Base-by-base conservation (phyloP, 768 basidiomycete species). In the Cubamyces lactineus region DNA sequence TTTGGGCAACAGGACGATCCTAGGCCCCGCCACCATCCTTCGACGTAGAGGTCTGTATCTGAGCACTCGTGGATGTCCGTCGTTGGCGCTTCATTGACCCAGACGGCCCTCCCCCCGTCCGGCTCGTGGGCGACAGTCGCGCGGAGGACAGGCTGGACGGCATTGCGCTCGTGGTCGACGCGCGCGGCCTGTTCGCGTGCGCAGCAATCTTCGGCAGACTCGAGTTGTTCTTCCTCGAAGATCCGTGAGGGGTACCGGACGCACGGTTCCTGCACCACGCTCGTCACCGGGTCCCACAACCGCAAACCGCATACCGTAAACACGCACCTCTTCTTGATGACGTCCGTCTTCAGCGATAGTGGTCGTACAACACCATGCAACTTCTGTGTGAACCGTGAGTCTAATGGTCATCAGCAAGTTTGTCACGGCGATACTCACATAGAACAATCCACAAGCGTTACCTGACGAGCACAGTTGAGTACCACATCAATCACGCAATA, bases 361-460 rank as follows among this genome's bases (percentile, higher is more conserved):
- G 96, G 96, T 56, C 96, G 85, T 6, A 95, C 92, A 52, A 98
- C 95, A 49, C 94, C 94, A 70, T 98, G 96, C 41, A 98, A 78
- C 87, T 98, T 98, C 92, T 96, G 63, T 17, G 46, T 16, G 55
- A 45, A 49, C 19, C 23, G 66, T 50, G 34, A 58, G 40, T 45
- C 38, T 51, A 49, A 53, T 7, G 53, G 24, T 40, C 49, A 21
- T 28, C 15, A 26, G 46, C 12, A 21, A 24, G 59, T 59, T 13
- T 0, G 46, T 16, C 13, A 24, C 40, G 51, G 26, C 9, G 17
- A 21, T 17, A 86, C 90, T 82, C 73, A 93, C 92, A 78, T 85
- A 95, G 80, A 96, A 97, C 66, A 97, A 76, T 3, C 95, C 94
- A 74, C 95, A 97, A 13, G 95, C 92, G 74, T 93, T 94, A 71